Base-by-base conservation (phyloP, 768 basidiomycete species). In the Ephemerocybe angulata region DNA sequence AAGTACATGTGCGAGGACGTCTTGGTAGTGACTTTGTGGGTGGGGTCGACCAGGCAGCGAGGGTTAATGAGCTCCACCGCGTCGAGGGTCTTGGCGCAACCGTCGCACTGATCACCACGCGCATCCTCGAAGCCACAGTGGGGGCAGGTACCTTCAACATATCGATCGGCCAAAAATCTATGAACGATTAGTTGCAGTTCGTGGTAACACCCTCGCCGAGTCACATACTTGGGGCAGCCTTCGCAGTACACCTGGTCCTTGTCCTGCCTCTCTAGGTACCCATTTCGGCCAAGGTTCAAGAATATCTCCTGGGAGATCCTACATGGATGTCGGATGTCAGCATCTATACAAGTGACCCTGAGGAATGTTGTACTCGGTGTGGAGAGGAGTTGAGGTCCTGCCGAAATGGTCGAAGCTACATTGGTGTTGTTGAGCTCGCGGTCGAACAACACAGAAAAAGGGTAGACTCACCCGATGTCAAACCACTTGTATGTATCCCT, bases 401-500 rank as follows among this genome's bases (percentile, higher is more conserved):
- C 97, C 96, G 68, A 98, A 99, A 69, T 90, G 84, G 67, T 99
- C 97, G 60, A 98, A 99, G 24, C 91, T 93, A 54, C 17, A 46
- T 55, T 50, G 44, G 53, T 22, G 33, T 54, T 46, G 43, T 25
- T 56, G 12, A 54, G 50, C 43, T 27, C 50, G 43, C 55, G 42
- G 17, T 17, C 33, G 17, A 35, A 17, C 8, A 17, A 30, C 15
- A 25, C 50, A 13, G n/a, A n/a, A 21, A 6, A 2, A 31, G 43
- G 4, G 27, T 31, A 27, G 19, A 60, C 80, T 53, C 68, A 88
- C 91, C 88, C 88, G 47, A 99, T 91, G 58, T 98, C 89, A 72
- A 98, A 99, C 97, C 97, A 98, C 64, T 92, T 80, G 72, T 98
- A 99, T 4, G 94, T 93, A 60, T 93, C 91, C 59, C 84, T 86